A percentile compares a stretch with the other conserved stretches of the same genome.
Evolutionary conservation across 2,329 filamentous ascomycete genomes (phyloP).

Genomic region (Karstenula rhodostoma): DNA sequence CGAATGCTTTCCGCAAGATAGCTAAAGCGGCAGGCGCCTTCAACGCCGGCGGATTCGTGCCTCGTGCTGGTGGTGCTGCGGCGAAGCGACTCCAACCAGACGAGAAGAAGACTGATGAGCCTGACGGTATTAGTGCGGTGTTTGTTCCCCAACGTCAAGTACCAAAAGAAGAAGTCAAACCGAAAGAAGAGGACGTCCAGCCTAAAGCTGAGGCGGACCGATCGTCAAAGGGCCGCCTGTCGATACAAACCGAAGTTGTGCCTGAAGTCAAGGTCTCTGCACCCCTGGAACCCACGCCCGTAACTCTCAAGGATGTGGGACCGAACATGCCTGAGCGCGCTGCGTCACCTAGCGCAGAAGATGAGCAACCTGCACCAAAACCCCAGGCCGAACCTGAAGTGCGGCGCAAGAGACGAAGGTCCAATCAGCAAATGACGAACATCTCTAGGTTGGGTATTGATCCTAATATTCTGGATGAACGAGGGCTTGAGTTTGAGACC

Average conservation of each 20-base stretch:
- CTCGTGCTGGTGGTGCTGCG: constrained; percentile 84
- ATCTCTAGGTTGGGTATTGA: constrained; percentile 81
- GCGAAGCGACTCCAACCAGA: constrained; percentile 72
- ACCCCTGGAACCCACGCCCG: constrained; percentile 33
- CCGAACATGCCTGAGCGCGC: constrained; percentile 45
- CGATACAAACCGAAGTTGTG: constrained; percentile 42
- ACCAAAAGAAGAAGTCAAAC: constrained; percentile 39
- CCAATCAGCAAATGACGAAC: constrained; percentile 80
- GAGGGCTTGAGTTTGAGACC: constrained; percentile 80
- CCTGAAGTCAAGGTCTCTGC: constrained; percentile 47
- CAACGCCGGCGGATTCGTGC: constrained; percentile 80
- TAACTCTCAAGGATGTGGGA: constrained; percentile 29
- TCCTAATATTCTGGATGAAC: constrained; percentile 75
- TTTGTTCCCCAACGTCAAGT: constrained; percentile 70
- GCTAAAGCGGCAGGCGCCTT: constrained; percentile 72
- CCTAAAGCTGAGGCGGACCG: constrained; percentile 30
- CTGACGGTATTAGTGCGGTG: constrained; percentile 89
- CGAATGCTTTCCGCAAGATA: constrained; percentile 80
- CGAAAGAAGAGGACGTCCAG: constrained; percentile 36
- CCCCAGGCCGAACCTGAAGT: constrained; percentile 53
- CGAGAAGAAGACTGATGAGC: constrained; percentile 69
- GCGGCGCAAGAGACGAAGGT: constrained; percentile 67
- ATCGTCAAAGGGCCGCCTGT: constrained; percentile 38
- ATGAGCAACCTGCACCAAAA: constrained; percentile 32
- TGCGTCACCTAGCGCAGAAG: constrained; percentile 34